These are phyloP conservation scores for Teunomyces stri DNA, from an alignment of 805 yeast genomes.

Conservation along the genomic window DNA sequence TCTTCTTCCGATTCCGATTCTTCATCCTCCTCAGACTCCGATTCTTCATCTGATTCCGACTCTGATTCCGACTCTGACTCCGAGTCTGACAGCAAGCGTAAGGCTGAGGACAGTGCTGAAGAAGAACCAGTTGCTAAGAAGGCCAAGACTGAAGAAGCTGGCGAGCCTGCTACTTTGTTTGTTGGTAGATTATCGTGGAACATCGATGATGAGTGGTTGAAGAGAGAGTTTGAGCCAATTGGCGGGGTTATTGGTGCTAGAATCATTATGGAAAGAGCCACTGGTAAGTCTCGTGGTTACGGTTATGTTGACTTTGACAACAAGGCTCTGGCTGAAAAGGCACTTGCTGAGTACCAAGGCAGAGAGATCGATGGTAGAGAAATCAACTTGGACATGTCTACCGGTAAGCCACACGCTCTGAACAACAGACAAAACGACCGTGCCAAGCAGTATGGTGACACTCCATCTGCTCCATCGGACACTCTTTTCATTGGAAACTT, in stretches of 20 bases:
- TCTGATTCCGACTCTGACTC: conserved; percentile 9
- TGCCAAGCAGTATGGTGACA: conserved; percentile 88
- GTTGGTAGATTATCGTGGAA: conserved; percentile 98
- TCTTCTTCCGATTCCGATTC: conserved; percentile 19
- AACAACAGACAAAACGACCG: conserved; percentile 62
- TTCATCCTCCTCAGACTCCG: conserved; percentile 16
- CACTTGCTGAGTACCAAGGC: conserved; percentile 82
- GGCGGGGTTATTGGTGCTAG: conserved; percentile 89
- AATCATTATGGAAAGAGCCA: conserved; percentile 88
- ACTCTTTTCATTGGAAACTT: conserved; percentile 95
- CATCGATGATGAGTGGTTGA: conserved; percentile 92
- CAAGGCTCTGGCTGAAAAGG: conserved; percentile 79
- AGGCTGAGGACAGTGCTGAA: conserved; percentile 17
- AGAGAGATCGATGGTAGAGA: conserved; percentile 96
- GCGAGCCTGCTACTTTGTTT: conserved; percentile 84
- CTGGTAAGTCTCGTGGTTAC: conserved; percentile 94
- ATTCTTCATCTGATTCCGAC: conserved; percentile 30
- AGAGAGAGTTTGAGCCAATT: conserved; percentile 73
- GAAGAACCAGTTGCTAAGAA: conserved; percentile 48
- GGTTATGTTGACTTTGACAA: conserved; percentile 93
- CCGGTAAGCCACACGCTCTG: conserved; percentile 68
- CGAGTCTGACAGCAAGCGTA: conserved; percentile 25
- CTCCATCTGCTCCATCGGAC: conserved; percentile 89
- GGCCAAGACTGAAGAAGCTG: conserved; percentile 39
- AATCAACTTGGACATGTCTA: conserved; percentile 88